Evolutionary conservation across 306 rosid genomes (phyloP).

Genomic region (Hippophae gyantsensis): DNA sequence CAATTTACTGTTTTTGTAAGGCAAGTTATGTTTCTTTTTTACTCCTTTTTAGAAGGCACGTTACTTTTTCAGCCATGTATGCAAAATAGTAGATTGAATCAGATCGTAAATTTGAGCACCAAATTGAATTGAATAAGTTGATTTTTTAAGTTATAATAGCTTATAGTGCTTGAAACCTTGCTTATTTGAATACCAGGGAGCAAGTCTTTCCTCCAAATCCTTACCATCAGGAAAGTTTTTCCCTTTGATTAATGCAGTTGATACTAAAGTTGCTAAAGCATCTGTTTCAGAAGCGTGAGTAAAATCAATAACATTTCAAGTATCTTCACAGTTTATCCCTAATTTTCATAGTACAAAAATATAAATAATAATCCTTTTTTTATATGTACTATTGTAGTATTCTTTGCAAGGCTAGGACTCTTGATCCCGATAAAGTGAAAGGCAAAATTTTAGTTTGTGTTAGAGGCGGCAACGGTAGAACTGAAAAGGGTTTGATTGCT

Average conservation of each 20-base stretch:
- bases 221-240: constrained; percentile 32
- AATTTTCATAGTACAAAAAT: no score
- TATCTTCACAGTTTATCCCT: neutral
- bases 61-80: no score
- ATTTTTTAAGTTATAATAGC: no score
- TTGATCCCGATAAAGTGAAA: constrained; percentile 41
- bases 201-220: constrained; percentile 34
- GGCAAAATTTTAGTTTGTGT: constrained; percentile 59
- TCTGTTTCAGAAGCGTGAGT: constrained; percentile 25
- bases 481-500: constrained; percentile 26
- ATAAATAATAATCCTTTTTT: neutral
- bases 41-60: no score
- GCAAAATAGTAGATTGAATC: no score
- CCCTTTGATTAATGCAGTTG: constrained; percentile 31
- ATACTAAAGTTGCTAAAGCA: constrained; percentile 19
- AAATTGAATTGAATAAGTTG: no score
- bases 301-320: neutral
- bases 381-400: constrained; percentile 16
- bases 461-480: constrained; percentile 22
- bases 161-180: neutral
- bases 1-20: neutral
- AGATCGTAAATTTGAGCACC: no score
- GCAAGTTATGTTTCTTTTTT: no score
- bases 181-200: constrained; percentile 34
- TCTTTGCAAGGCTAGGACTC: constrained; percentile 25